Conservation (phyloP, 176 grass and related monocot species). For the Lolium perenne region DNA sequence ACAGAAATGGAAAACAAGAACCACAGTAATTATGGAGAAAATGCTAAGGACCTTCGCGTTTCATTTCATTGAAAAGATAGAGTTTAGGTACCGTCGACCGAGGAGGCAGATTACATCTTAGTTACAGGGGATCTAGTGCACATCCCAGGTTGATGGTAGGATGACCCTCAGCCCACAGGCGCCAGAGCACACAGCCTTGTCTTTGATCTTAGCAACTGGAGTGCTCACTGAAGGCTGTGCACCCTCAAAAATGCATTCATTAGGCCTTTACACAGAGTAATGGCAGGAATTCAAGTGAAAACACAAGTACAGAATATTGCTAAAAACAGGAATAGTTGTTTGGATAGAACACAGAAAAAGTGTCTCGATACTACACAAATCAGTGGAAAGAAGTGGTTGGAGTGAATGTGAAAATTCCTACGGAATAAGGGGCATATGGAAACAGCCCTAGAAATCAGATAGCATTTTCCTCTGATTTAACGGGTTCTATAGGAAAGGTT, state of each 20-base stretch:
- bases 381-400: background rate
- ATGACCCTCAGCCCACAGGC: too few species aligned
- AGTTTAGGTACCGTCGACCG: too few species aligned
- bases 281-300: background rate
- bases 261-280: too few species aligned
- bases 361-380: background rate
- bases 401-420: background rate
- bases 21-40: background rate
- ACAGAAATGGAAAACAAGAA: background rate
- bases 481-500: background rate
- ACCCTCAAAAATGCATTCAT: too few species aligned
- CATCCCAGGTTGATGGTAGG: too few species aligned
- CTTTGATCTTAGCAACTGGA: too few species aligned
- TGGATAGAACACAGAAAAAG: slow-evolving; percentile 6
- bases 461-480: slow-evolving; percentile 21
- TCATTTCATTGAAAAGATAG: too few species aligned
- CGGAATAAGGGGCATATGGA: background rate
- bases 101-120: too few species aligned
- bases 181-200: too few species aligned
- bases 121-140: too few species aligned
- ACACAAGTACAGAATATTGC: background rate
- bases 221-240: too few species aligned
- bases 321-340: background rate
- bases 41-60: too few species aligned
- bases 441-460: background rate